Conservation (phyloP, 2,329 filamentous ascomycete species). For the Leptographium galeiforme region DNA sequence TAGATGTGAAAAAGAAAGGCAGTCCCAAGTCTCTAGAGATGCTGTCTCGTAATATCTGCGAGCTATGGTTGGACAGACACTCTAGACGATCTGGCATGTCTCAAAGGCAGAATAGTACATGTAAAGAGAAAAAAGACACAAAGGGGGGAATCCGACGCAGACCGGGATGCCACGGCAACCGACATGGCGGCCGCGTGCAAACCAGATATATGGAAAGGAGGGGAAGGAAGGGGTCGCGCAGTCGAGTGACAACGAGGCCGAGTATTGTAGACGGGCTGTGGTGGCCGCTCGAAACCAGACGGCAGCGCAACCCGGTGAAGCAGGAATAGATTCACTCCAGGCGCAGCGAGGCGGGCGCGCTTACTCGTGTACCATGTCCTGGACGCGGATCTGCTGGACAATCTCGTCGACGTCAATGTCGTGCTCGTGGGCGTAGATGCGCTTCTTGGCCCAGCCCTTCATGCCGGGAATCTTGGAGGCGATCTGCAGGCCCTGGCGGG, state of each 20-base stretch:
- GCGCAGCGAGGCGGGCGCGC: not conserved
- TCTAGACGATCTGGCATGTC: not conserved
- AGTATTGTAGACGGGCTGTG: too few relatives aligned
- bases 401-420: constrained; percentile 7
- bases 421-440: constrained; percentile 7
- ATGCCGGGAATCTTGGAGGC: constrained; percentile 8
- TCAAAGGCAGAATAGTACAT: not conserved
- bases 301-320: too few relatives aligned
- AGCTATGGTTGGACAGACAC: not conserved
- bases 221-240: too few relatives aligned
- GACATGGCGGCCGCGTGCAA: too few relatives aligned
- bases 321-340: too few relatives aligned
- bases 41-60: not conserved
- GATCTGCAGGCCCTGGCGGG: constrained; percentile 4
- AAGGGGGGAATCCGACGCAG: not conserved
- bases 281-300: too few relatives aligned
- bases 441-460: constrained; percentile 10
- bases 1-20: not conserved
- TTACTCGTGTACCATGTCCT: constrained; percentile 4
- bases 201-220: too few relatives aligned
- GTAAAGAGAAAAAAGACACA: not conserved
- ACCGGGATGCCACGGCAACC: not conserved
- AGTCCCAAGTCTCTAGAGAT: not conserved
- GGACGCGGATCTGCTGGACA: constrained; percentile 6
- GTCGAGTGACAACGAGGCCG: not conserved